Evolutionary conservation across 1,139 yeast species (phyloP), one percentile per base, ranked within the genome.

Genomic region (Debaryomyces sp.): DNA sequence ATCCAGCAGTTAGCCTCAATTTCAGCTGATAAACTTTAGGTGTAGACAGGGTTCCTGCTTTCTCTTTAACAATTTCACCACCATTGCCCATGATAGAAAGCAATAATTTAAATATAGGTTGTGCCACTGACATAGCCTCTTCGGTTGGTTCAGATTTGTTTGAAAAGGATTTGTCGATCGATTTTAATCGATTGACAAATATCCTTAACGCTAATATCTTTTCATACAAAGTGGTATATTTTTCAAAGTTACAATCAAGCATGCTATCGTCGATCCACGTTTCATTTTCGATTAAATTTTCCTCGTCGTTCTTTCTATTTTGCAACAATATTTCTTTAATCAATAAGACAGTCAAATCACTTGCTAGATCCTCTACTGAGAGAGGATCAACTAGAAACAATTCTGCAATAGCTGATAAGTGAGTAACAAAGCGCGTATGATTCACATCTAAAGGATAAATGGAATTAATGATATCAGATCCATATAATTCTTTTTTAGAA

Each of bases 1-100:
- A 60, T 0, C 96, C 96, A 1, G 96, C 94, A 24, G 73, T 75
- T 8, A 88, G 70, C 54, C 96, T 76, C 38, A 91, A 67, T 53
- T 82, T 80, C 53, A 84, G 77, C 56, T 85, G 86, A 58, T 73
- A 84, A 26, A 68, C 66, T 33, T 66, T 70, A 6, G 96, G 96
- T 0, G 96, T 87, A n/a, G 86, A 83, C 58, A 68, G 74, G 12
- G 71, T 66, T 4, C 65, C 68, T 4, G 75, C 58, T 41, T 73
- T 72, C 23, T 75, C 75, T 24, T 79, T 73, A 2, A 85, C 81
- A 24, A 91, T 78, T 60, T 91, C 97, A n/a, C 97, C 97, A 43
- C 88, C 87, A 62, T 87, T 87, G 2, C 85, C 82, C 43, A 91
- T 81, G 30, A 88, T 70, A 1, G 92, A 82, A 37, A 81, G 73